These are phyloP conservation scores for Saccharum hybrid DNA, from an alignment of 202 grass and related monocot genomes.

Conservation along the genomic window DNA sequence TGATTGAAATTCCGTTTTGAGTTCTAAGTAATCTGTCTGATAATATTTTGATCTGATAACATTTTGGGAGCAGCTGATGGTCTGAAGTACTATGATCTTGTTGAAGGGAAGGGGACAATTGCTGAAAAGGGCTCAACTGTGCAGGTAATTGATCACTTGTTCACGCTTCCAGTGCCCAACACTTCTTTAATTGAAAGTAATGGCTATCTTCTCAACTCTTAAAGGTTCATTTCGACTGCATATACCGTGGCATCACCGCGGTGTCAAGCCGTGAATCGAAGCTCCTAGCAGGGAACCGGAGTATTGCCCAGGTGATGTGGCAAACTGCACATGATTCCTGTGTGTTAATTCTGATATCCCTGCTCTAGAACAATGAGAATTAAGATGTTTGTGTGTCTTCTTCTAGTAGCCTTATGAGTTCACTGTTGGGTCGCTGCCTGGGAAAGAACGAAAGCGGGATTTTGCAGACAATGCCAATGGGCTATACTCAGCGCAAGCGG, in stretches of 20 bases:
- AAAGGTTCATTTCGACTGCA: conserved; percentile 92
- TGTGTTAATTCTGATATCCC: neutral
- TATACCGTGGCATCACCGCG: conserved; percentile 82
- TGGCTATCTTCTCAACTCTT: conserved; percentile 5
- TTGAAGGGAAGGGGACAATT: conserved; percentile 69
- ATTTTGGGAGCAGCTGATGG: conserved; percentile 68
- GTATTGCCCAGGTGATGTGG: conserved; percentile 82
- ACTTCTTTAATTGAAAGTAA: neutral
- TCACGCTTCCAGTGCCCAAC: neutral
- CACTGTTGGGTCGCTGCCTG: conserved; percentile 78
- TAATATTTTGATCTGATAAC: neutral
- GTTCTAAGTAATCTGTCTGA: conserved; percentile 32
- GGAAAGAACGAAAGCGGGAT: conserved; percentile 88
- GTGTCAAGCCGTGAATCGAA: conserved; percentile 91
- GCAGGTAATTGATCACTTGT: conserved; percentile 47
- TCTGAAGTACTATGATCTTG: conserved; percentile 87
- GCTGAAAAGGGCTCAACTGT: conserved; percentile 78
- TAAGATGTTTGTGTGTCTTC: conserved; percentile 49
- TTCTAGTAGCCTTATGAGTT: conserved; percentile 99
- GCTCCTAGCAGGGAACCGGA: conserved; percentile 84
- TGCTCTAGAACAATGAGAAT: conserved; percentile 3
- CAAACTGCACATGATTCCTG: conserved; percentile 11
- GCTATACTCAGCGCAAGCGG: conserved; percentile 80
- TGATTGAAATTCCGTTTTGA: neutral
- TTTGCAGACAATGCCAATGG: conserved; percentile 86